Percentiles rank a stretch among this genome's conserved stretches.
Conservation (phyloP, 345 rosid species). For the Citrus reticulata region DNA sequence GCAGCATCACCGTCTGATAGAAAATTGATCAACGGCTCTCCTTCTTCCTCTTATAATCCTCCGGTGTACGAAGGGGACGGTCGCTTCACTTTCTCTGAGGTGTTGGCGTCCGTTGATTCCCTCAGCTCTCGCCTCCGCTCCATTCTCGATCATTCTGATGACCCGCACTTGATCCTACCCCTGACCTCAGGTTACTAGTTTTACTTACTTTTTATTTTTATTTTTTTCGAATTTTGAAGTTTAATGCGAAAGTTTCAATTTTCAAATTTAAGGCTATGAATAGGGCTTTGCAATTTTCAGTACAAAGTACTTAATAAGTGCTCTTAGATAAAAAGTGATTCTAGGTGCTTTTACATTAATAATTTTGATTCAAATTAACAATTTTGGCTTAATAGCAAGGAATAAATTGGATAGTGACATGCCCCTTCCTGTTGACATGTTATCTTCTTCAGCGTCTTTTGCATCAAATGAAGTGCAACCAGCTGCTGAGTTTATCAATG, state of each 20-base stretch:
- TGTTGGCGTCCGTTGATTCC: slow-evolving; percentile 49
- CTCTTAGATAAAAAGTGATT: background rate
- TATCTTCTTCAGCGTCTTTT: background rate
- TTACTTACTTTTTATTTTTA: background rate
- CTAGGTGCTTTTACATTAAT: background rate
- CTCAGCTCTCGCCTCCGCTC: slow-evolving; percentile 52
- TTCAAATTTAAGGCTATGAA: background rate
- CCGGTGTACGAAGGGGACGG: slow-evolving; percentile 59
- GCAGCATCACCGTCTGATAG: slow-evolving; percentile 19
- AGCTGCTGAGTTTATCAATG: slow-evolving; percentile 17
- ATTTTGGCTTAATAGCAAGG: slow-evolving; percentile 1
- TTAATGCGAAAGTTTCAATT: background rate
- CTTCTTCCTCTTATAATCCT: slow-evolving; percentile 18
- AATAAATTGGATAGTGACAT: background rate
- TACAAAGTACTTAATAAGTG: background rate
- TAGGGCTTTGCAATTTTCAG: background rate
- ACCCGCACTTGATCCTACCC: slow-evolving; percentile 37
- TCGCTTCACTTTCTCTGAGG: slow-evolving; percentile 52
- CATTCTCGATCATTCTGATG: slow-evolving; percentile 40
- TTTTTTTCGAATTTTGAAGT: background rate
- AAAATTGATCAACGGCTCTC: slow-evolving; percentile 13
- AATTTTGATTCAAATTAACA: background rate
- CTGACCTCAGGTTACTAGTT: slow-evolving; percentile 28
- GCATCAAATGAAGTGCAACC: slow-evolving; percentile 1
- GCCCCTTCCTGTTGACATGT: background rate